Evolutionary conservation across 495 filamentous ascomycete genomes (phyloP).

Genomic region (Aspergillus ellipticus): DNA sequence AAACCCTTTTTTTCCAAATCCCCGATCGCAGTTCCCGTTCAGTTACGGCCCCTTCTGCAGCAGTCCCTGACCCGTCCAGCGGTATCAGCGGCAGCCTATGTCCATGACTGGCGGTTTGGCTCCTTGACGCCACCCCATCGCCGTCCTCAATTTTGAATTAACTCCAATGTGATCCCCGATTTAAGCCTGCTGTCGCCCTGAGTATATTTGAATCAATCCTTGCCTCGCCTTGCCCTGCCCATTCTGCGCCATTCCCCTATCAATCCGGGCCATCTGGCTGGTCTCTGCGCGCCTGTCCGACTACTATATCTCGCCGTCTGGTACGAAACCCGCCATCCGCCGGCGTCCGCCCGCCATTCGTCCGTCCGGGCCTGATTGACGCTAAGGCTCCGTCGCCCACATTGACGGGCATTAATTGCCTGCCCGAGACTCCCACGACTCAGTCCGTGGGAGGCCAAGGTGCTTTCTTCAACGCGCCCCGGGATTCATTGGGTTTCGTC

Average conservation of each 20-base stretch:
- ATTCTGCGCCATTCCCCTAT: not conserved
- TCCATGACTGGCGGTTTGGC: constrained; percentile 5
- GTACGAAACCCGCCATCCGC: constrained; percentile 4
- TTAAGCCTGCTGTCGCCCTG: not conserved
- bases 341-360: constrained; percentile 5
- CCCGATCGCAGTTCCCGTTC: no score
- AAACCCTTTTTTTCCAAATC: not conserved
- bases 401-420: constrained; percentile 5
- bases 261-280: no score
- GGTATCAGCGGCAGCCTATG: constrained; percentile 17
- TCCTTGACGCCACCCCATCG: constrained; percentile 5
- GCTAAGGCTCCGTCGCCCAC: constrained; percentile 6
- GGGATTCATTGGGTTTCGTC: constrained; percentile 1
- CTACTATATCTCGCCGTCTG: not conserved
- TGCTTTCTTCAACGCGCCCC: not conserved
- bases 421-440: not conserved
- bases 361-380: constrained; percentile 1
- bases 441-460: not conserved
- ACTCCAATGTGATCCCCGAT: not conserved
- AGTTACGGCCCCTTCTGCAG: no score
- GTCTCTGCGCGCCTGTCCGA: no score
- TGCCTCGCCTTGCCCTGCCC: not conserved
- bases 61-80: constrained; percentile 7
- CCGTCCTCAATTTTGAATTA: not conserved
- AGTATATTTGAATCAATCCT: not conserved